Percentiles rank a stretch among this genome's conserved stretches.
Evolutionary conservation across 495 filamentous ascomycete genomes (phyloP).

Genomic region (Penicillium odoratum): DNA sequence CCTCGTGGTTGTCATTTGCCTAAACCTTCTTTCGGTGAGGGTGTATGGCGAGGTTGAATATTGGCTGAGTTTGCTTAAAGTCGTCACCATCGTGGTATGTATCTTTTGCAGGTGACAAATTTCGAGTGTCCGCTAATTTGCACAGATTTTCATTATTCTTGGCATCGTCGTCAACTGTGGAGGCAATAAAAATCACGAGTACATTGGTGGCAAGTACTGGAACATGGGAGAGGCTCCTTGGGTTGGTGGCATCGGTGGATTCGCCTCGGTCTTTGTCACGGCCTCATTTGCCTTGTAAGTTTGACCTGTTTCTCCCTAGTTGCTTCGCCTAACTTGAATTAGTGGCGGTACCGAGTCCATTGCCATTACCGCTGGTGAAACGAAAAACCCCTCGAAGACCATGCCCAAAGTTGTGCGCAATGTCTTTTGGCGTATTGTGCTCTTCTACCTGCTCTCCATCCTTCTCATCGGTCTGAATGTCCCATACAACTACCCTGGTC

Average conservation of each 20-base stretch:
- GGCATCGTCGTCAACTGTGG: slow-evolving; percentile 54
- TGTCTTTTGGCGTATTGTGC: slow-evolving; percentile 55
- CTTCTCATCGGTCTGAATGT: slow-evolving; percentile 54
- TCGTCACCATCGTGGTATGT: slow-evolving; percentile 54
- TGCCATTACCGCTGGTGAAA: slow-evolving; percentile 56
- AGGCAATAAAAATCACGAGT: slow-evolving; percentile 43
- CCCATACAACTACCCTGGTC: slow-evolving; percentile 50
- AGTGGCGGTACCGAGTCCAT: slow-evolving; percentile 58
- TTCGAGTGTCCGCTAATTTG: not conserved
- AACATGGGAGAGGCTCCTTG: slow-evolving; percentile 51
- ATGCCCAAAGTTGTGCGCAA: slow-evolving; percentile 52
- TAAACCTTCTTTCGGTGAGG: slow-evolving; percentile 52
- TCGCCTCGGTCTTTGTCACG: slow-evolving; percentile 54
- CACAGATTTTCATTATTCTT: slow-evolving; percentile 53
- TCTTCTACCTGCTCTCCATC: slow-evolving; percentile 54
- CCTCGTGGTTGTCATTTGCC: slow-evolving; percentile 45
- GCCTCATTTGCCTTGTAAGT: slow-evolving; percentile 52
- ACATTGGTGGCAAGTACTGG: slow-evolving; percentile 50
- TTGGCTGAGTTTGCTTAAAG: slow-evolving; percentile 56
- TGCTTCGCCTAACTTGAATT: not conserved
- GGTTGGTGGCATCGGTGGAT: slow-evolving; percentile 53
- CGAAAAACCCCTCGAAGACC: slow-evolving; percentile 47
- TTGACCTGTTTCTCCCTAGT: not conserved
- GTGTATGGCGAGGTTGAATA: slow-evolving; percentile 57
- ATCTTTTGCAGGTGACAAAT: not conserved